Evolutionary conservation across 352 stramenopile genomes (phyloP).

Genomic region (Thalassiosira sp.): DNA sequence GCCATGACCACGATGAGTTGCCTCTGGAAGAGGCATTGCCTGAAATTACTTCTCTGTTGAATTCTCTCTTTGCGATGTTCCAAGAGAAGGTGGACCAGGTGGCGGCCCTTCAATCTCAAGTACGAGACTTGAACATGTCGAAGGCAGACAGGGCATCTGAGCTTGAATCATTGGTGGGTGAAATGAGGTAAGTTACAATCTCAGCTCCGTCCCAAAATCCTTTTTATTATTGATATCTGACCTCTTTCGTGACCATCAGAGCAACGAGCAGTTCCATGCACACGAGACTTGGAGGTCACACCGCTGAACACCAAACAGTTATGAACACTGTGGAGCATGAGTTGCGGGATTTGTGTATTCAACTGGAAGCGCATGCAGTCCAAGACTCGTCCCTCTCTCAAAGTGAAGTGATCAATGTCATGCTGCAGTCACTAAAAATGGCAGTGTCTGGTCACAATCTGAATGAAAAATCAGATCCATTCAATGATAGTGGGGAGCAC

Average conservation of each 20-base stretch:
- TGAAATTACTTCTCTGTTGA: slow-evolving; percentile 40
- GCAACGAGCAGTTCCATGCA: neutral
- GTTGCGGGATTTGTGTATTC: slow-evolving; percentile 35
- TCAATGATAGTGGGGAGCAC: slow-evolving; percentile 15
- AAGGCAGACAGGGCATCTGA: slow-evolving; percentile 14
- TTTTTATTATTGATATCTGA: neutral
- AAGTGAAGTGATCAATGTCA: slow-evolving; percentile 19
- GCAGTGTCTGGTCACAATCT: neutral
- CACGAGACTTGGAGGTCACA: neutral
- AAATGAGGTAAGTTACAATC: slow-evolving; percentile 26
- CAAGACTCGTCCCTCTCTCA: slow-evolving; percentile 8
- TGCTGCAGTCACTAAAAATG: slow-evolving; percentile 31
- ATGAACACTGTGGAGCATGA: slow-evolving; percentile 44
- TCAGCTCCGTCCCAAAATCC: too few relatives aligned
- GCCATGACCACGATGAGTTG: slow-evolving; percentile 11
- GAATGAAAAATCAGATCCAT: slow-evolving; percentile 12
- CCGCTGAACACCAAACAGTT: too few relatives aligned
- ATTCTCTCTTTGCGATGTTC: slow-evolving; percentile 19
- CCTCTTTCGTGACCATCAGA: neutral
- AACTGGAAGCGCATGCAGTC: slow-evolving; percentile 16
- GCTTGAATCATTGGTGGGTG: slow-evolving; percentile 13
- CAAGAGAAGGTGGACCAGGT: slow-evolving; percentile 34
- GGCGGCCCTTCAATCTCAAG: slow-evolving; percentile 6
- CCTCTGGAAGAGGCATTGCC: slow-evolving; percentile 27
- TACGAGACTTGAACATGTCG: neutral